Conservation (phyloP, 768 basidiomycete genomes). For the Paxillus involutus region DNA sequence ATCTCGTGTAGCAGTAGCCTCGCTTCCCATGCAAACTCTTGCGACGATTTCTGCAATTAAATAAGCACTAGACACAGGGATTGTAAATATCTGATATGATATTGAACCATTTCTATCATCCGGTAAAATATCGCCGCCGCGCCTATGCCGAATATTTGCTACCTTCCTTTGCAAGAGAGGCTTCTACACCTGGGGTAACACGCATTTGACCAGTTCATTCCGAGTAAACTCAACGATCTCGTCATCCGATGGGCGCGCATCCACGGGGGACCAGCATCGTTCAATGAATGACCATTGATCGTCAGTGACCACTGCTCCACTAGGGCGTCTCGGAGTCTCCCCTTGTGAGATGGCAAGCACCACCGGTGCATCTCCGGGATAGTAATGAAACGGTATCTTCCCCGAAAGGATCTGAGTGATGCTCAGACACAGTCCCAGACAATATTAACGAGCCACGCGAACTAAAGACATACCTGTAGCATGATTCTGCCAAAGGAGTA, state of each 20-base stretch:
- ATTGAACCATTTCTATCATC: too few relatives aligned
- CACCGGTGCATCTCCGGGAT: background rate
- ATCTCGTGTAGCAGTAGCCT: too few relatives aligned
- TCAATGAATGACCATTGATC: constrained; percentile 1
- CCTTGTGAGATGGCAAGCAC: background rate
- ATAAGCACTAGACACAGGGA: too few relatives aligned
- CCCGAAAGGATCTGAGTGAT: background rate
- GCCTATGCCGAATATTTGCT: too few relatives aligned
- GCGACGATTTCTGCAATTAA: too few relatives aligned
- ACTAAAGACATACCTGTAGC: background rate
- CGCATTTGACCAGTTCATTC: background rate
- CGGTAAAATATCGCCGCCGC: too few relatives aligned
- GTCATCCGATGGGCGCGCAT: background rate
- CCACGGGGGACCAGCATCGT: background rate
- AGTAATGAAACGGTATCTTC: background rate
- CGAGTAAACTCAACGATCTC: constrained; percentile 1
- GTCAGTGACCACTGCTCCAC: background rate
- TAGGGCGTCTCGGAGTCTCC: background rate
- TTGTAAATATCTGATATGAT: too few relatives aligned
- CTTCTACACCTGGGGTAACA: background rate
- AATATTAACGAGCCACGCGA: too few relatives aligned
- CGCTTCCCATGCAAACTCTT: too few relatives aligned
- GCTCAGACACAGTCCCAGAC: too few relatives aligned
- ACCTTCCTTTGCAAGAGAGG: background rate
- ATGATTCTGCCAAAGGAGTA: too few relatives aligned